phyloP scores from a whole-genome alignment of 495 filamentous ascomycete species.

The Daldinia loculata region DNA sequence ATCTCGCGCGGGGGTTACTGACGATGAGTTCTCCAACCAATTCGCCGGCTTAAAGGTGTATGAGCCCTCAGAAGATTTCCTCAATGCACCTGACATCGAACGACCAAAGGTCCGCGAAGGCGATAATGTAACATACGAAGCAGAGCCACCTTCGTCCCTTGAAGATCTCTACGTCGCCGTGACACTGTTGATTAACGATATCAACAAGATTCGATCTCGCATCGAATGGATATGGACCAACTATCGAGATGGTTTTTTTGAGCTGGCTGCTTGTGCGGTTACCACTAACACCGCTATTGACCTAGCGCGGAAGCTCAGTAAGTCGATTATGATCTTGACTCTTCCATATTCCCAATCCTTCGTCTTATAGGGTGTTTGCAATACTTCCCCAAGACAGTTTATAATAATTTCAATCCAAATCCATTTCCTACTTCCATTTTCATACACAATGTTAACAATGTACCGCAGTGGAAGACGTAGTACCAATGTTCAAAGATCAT shows the following conservation, averaged over 20 bases:
- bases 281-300: slow-evolving; percentile 54
- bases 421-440: background rate
- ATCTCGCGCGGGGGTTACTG: background rate
- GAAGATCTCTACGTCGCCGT: slow-evolving; percentile 42
- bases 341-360: background rate
- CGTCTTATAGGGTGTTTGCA: background rate
- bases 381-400: background rate
- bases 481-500: slow-evolving; percentile 40
- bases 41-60: background rate
- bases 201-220: slow-evolving; percentile 30
- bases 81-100: background rate
- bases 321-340: background rate
- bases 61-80: background rate
- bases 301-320: slow-evolving; percentile 40
- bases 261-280: slow-evolving; percentile 50
- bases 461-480: slow-evolving; percentile 48
- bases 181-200: slow-evolving; percentile 38
- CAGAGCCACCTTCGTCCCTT: slow-evolving; percentile 39
- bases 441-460: background rate
- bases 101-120: slow-evolving; percentile 4
- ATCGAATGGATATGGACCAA: slow-evolving; percentile 42
- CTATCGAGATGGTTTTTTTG: slow-evolving; percentile 43
- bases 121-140: slow-evolving; percentile 44
- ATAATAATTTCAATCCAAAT: background rate
- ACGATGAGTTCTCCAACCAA: background rate